These are phyloP conservation scores for Pseudopyricularia javanii DNA, from an alignment of 2,329 filamentous ascomycete species.

Conservation along the genomic window DNA sequence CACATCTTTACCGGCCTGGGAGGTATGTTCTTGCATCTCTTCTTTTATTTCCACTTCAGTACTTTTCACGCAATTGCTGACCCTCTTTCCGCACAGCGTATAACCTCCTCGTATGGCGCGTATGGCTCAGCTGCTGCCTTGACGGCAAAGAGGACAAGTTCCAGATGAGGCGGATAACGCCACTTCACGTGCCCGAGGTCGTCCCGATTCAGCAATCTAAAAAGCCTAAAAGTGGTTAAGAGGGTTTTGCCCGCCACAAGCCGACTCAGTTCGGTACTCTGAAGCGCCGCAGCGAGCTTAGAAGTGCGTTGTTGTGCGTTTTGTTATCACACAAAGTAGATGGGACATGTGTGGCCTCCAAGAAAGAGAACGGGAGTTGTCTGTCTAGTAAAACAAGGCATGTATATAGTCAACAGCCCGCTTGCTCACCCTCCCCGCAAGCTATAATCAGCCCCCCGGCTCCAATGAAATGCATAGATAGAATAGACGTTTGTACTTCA, in stretches of 20 bases:
- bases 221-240: not conserved
- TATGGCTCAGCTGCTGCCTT: constrained; percentile 68
- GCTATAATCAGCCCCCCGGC: too few species aligned
- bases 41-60: not conserved
- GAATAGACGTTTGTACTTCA: too few species aligned
- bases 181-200: constrained; percentile 29
- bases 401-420: too few species aligned
- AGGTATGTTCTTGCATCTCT: constrained; percentile 22
- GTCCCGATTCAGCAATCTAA: constrained; percentile 12
- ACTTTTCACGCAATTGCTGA: not conserved
- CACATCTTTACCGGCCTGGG: constrained; percentile 68
- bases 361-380: too few species aligned
- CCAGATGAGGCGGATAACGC: constrained; percentile 54
- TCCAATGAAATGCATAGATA: too few species aligned
- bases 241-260: not conserved
- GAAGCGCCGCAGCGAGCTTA: too few species aligned
- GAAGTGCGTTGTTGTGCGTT: too few species aligned
- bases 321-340: too few species aligned
- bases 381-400: too few species aligned
- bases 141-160: constrained; percentile 63
- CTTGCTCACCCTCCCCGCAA: too few species aligned
- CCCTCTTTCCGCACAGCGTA: constrained; percentile 39
- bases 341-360: too few species aligned
- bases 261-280: too few species aligned
- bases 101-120: constrained; percentile 72